Base-by-base conservation (phyloP, 23 red algal genomes). In the Cyanidiococcus yangmingshanensis region DNA sequence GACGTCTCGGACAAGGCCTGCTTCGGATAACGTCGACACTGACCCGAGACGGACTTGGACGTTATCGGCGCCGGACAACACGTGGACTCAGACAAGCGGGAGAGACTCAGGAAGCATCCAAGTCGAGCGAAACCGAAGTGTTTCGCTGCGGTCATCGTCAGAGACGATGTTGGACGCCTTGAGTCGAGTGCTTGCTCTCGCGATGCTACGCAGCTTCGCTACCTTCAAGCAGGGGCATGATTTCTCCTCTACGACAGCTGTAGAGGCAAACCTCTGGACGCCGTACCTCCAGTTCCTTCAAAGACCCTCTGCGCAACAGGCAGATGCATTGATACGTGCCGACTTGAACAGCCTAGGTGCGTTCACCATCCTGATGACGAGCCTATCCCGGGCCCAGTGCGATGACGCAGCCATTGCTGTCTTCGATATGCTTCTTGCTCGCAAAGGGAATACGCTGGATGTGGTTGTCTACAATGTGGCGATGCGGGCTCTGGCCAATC, bases 291-390 rank as follows among this genome's bases (percentile, higher is more conserved):
- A 12, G 12, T 71, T 71, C 63, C 27, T 71, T 7, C n/a, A 7
- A 7, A 25, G 27, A 35, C 63, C 63, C 3, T 17, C 12, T 7
- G 63, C 32, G 7, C n/a, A 25, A 29, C n/a, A 25, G 27, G 63
- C 63, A 3, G 63, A 71, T 7, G 27, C 12, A 2, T 29, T 71
- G 12, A 32, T 71, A 2, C 63, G 63, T 3, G 16, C 63, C 63
- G 63, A 71, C 32, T 30, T 71, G 63, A 25, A 35, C n/a, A 25
- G 32, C n/a, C 63, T 71, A 12, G 63, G 63, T 35, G 63, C 63
- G 27, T 71, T 27, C 63, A 71, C 63, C 63, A 71, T 71, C n/a
- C 7, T 71, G 12, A 71, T 71, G 63, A 27, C 32, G 63, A 35
- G n/a, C n/a, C 27, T 71, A 29, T 7, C 27, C 16, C 63, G 63